Evolutionary conservation across 83 land plant species (phyloP).

Genomic region (Isoetes engelmannii): DNA sequence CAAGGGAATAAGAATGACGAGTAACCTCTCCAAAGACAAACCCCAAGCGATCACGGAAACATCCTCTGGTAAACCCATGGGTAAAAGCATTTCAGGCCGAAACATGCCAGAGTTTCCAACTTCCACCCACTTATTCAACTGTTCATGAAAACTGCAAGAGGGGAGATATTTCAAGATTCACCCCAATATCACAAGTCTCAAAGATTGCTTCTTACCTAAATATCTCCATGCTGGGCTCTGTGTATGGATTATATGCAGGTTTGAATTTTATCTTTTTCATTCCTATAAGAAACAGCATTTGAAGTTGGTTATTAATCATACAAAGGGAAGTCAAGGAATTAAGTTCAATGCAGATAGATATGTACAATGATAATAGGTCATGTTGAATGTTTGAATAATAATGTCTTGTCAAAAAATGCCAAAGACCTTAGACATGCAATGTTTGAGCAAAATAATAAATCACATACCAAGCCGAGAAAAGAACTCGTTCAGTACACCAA

Average conservation of each 20-base stretch:
- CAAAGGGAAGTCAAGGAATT: no score
- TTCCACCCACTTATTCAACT: conserved; percentile 90
- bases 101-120: conserved; percentile 98
- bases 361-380: no score
- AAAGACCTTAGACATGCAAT: no score
- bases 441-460: conserved; percentile 1
- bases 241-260: conserved; percentile 96
- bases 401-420: no score
- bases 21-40: conserved; percentile 90
- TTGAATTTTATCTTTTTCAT: conserved; percentile 84
- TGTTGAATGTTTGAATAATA: no score
- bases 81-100: conserved; percentile 93
- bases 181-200: no score
- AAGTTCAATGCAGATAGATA: no score
- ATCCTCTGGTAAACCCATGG: conserved; percentile 96
- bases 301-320: no score
- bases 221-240: conserved; percentile 98
- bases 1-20: no score
- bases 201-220: no score
- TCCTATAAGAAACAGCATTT: conserved; percentile 56
- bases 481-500: conserved; percentile 83
- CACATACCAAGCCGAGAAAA: conserved; percentile 74
- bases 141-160: conserved; percentile 83
- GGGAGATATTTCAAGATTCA: no score
- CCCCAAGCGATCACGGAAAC: conserved; percentile 97